These are phyloP conservation scores for Nicotiana undulata DNA, from an alignment of 257 asterid species.

Conservation along the genomic window DNA sequence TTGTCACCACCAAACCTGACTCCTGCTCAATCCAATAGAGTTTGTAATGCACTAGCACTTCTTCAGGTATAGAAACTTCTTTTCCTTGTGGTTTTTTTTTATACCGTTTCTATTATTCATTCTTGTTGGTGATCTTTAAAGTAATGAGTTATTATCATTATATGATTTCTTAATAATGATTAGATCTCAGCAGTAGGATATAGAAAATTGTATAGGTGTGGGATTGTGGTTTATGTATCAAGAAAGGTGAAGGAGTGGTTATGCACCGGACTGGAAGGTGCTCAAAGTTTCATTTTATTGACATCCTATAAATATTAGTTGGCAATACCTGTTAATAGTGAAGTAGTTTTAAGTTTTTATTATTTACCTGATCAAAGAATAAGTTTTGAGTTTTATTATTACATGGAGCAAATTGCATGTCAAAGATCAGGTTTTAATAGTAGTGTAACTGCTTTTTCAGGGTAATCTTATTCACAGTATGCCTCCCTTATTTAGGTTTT, in stretches of 20 bases:
- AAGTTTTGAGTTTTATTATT: too few species aligned
- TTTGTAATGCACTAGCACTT: slow-evolving; percentile 32
- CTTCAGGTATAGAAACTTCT: slow-evolving; percentile 28
- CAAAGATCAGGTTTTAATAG: too few species aligned
- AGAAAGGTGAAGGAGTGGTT: background rate
- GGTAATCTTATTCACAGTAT: background rate
- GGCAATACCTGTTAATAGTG: background rate
- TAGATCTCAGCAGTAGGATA: background rate
- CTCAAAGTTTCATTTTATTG: background rate
- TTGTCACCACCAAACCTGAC: slow-evolving; percentile 29
- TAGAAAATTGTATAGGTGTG: background rate
- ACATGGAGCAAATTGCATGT: too few species aligned
- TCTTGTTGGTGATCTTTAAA: background rate
- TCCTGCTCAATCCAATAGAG: slow-evolving; percentile 26
- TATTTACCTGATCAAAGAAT: background rate
- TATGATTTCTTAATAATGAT: background rate
- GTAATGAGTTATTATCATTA: background rate
- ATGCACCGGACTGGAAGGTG: background rate
- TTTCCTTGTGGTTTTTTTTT: background rate
- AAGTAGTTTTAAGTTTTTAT: background rate
- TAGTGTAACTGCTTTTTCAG: too few species aligned
- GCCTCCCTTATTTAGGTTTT: background rate
- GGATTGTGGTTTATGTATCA: background rate
- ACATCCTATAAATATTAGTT: too few species aligned
- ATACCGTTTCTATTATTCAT: background rate